These are phyloP conservation scores for Chalciporus piperatoides DNA, from an alignment of 1,284 basidiomycete genomes.

Conservation along the genomic window DNA sequence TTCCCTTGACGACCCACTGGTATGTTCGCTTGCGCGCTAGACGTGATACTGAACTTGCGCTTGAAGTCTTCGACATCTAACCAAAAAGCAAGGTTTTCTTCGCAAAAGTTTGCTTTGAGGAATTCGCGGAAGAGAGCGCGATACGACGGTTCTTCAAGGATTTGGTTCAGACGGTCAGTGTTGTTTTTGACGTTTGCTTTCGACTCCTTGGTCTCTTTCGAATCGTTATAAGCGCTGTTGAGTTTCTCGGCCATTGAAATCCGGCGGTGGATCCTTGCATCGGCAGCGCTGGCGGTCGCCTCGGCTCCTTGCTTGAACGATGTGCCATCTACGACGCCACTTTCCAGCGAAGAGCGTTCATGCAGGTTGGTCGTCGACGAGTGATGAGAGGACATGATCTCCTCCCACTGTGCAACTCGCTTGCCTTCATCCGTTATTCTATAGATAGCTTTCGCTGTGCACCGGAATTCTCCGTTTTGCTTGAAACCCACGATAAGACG, in stretches of 20 bases:
- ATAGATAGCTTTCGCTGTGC: constrained; percentile 93
- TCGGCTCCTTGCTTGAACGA: constrained; percentile 37
- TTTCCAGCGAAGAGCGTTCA: constrained; percentile 43
- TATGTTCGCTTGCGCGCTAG: constrained; percentile 75
- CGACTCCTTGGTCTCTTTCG: constrained; percentile 51
- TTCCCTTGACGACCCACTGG: constrained; percentile 40
- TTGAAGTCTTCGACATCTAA: constrained; percentile 97
- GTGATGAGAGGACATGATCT: constrained; percentile 55
- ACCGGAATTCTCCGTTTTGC: constrained; percentile 93
- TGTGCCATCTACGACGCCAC: constrained; percentile 39
- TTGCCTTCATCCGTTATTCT: constrained; percentile 90
- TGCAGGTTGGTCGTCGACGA: constrained; percentile 62
- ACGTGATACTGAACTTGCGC: constrained; percentile 92
- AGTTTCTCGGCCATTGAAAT: constrained; percentile 77
- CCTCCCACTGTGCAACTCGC: constrained; percentile 80
- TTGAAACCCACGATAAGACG: constrained; percentile 30
- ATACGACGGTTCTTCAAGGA: constrained; percentile 90
- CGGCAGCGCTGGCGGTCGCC: constrained; percentile 39
- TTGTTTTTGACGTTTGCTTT: constrained; percentile 78
- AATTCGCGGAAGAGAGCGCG: constrained; percentile 93
- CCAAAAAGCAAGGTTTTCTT: constrained; percentile 98
- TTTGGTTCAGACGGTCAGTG: constrained; percentile 87
- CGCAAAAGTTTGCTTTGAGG: constrained; percentile 91
- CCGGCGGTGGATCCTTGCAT: constrained; percentile 71
- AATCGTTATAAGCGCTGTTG: constrained; percentile 49